Evolutionary conservation across 805 yeast species (phyloP).

Genomic region (Candida cerambycidarum): DNA sequence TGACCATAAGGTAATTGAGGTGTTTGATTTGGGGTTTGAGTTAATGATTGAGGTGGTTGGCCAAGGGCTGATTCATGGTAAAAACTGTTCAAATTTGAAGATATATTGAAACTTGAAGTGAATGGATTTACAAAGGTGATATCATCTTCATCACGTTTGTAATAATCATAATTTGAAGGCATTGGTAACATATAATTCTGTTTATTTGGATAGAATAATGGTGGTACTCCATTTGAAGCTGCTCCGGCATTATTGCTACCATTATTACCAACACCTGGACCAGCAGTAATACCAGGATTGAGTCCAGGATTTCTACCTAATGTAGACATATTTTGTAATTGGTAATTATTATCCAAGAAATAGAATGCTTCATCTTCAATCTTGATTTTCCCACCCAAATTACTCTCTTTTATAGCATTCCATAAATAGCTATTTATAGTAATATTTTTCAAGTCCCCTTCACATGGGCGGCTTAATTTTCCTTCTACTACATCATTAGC

Average conservation of each 20-base stretch:
- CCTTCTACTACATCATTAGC: conserved; percentile 70
- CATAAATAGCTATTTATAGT: conserved; percentile 49
- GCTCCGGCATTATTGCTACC: conserved; percentile 1
- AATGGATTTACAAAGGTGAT: conserved; percentile 12
- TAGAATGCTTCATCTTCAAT: conserved; percentile 52
- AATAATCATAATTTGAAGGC: conserved; percentile 14
- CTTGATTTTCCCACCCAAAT: conserved; percentile 56
- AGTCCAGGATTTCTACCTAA: conserved; percentile 15
- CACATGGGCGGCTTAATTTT: conserved; percentile 56
- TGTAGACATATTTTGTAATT: conserved; percentile 39
- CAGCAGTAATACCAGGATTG: background rate
- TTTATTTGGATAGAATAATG: conserved; percentile 10
- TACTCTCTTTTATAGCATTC: conserved; percentile 56
- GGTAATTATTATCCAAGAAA: conserved; percentile 45
- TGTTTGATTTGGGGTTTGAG: background rate
- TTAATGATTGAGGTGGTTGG: background rate
- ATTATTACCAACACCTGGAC: background rate
- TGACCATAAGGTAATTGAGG: background rate
- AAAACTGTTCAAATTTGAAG: conserved; percentile 12
- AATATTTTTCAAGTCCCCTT: conserved; percentile 50
- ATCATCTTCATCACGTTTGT: conserved; percentile 11
- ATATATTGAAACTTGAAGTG: conserved; percentile 10
- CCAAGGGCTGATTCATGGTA: conserved; percentile 12
- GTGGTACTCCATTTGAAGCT: conserved; percentile 3
- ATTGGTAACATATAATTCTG: conserved; percentile 14